Base-by-base conservation (phyloP, 371 early-diverging fungal genomes). In the Edhazardia aedis region DNA sequence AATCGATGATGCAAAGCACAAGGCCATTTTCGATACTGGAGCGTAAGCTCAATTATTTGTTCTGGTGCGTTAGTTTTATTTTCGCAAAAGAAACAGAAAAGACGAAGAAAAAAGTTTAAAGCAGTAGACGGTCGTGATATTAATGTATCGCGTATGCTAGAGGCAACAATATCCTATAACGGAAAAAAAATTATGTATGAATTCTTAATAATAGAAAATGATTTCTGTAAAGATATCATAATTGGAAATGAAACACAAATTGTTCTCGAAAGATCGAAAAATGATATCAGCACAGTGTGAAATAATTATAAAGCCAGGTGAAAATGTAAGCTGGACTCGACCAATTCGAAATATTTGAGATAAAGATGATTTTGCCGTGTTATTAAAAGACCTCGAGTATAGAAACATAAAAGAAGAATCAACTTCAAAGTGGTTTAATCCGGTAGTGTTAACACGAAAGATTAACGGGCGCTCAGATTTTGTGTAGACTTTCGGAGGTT, bases 401-500 rank as follows among this genome's bases (percentile, higher is more conserved):
- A 38, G 24, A 12, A 48, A 38, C 7, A 11, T 30, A 4, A 47
- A 36, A 0, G 55, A 55, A 39, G 55, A 48, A 12, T 14, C 14
- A 18, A 46, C 25, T 48, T 48, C 21, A 38, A 47, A 2, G n/a
- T n/a, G n/a, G n/a, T n/a, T n/a, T n/a, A n/a, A n/a, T n/a, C n/a
- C n/a, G n/a, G n/a, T n/a, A n/a, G 29, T 28, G 7, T 2, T 55
- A 29, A 23, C n/a, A 1, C 12, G 25, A 25, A 50, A 52, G 30
- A 33, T 25, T 14, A 37, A 38, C 16, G 58, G 51, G 6, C 27
- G 4, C 19, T n/a, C 21, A 24, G 43, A 16, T 33, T 58, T 16
- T 51, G 45, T 27, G 7, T 47, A 9, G 51, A 58, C 33, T 29
- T 43, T 21, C 40, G 36, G 36, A 0, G 16, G 18, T 25, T 58